Conservation (phyloP, 1,284 basidiomycete species). For the Rhodotorula sp. region DNA sequence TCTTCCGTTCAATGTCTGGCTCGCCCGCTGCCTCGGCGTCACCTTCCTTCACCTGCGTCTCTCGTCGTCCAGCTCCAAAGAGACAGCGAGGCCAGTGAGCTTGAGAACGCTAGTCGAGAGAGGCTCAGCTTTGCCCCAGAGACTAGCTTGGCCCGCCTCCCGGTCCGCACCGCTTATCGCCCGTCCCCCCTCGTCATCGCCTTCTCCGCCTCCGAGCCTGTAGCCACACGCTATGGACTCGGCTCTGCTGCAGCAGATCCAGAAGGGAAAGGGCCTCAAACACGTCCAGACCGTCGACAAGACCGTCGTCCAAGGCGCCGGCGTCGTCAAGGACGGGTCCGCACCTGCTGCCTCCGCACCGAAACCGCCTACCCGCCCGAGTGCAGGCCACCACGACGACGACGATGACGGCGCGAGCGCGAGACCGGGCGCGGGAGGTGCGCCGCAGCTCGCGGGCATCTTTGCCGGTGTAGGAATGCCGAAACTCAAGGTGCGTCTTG, state of each 20-base stretch:
- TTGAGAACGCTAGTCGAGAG: too few species aligned
- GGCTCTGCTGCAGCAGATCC: constrained; percentile 27
- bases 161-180: not conserved
- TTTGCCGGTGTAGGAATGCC: constrained; percentile 42
- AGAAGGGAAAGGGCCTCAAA: constrained; percentile 33
- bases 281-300: constrained; percentile 28
- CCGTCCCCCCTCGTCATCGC: not conserved
- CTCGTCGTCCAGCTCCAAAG: too few species aligned
- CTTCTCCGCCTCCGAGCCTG: too few species aligned
- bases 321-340: constrained; percentile 2
- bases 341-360: not conserved
- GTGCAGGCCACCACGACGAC: constrained; percentile 5
- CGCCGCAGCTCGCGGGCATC: constrained; percentile 34
- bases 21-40: too few species aligned
- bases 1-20: too few species aligned
- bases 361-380: not conserved
- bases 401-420: not conserved
- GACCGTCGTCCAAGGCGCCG: constrained; percentile 7
- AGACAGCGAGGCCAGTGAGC: too few species aligned
- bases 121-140: too few species aligned
- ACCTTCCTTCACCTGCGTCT: too few species aligned
- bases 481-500: constrained; percentile 16
- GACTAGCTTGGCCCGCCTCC: too few species aligned
- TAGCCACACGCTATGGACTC: constrained; percentile 17
- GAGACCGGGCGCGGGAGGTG: not conserved